These are phyloP conservation scores for Capsicum chinense DNA, from an alignment of 257 asterid genomes.

Conservation along the genomic window DNA sequence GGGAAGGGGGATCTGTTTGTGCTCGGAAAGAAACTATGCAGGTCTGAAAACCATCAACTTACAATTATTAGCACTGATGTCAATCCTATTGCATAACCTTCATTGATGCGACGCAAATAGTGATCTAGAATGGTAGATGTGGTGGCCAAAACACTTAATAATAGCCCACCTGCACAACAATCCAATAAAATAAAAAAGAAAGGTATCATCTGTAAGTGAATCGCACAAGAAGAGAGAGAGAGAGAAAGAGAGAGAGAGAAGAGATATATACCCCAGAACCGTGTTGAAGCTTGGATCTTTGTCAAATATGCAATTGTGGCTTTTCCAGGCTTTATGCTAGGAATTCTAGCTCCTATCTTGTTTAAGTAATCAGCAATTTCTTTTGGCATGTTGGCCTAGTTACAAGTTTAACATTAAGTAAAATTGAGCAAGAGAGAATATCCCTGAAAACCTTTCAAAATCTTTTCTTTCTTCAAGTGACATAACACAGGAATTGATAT, in stretches of 20 bases:
- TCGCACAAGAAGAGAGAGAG: not conserved
- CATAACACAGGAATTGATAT: not conserved
- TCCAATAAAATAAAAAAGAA: conserved; percentile 13
- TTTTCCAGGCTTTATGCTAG: conserved; percentile 90
- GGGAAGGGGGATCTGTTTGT: not conserved
- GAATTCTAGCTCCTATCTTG: conserved; percentile 96
- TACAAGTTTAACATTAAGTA: conserved; percentile 21
- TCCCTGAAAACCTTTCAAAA: conserved; percentile 14
- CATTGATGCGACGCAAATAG: conserved; percentile 72
- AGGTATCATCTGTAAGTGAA: conserved; percentile 21
- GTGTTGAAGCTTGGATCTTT: conserved; percentile 96
- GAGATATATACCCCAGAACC: conserved; percentile 84
- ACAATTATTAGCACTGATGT: conserved; percentile 93
- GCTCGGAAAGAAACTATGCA: conserved; percentile 19
- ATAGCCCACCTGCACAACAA: conserved; percentile 76
- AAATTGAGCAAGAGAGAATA: conserved; percentile 14
- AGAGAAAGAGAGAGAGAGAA: not conserved
- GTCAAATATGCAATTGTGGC: conserved; percentile 92
- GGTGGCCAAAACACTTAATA: conserved; percentile 88
- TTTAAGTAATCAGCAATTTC: conserved; percentile 96
- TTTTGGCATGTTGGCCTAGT: conserved; percentile 96
- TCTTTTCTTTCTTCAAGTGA: conserved; percentile 4
- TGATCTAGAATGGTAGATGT: conserved; percentile 83
- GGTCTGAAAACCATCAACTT: conserved; percentile 44
- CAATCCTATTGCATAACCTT: conserved; percentile 93